Evolutionary conservation across 2,329 filamentous ascomycete species (phyloP).

Genomic region (Leptosphaerulina australis): DNA sequence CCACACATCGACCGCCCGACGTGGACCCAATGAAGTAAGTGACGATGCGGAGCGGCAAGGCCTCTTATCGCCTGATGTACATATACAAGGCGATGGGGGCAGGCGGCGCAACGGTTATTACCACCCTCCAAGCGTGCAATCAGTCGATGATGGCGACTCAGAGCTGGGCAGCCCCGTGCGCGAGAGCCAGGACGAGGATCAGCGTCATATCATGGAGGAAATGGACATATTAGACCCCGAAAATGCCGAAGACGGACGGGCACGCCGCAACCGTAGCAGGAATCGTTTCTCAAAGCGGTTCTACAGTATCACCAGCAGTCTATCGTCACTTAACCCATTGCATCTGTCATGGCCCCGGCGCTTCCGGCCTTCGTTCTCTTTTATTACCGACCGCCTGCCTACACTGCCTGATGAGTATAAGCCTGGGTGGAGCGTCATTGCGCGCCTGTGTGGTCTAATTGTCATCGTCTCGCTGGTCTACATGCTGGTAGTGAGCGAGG

Average conservation of each 20-base stretch:
- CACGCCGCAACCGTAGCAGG: constrained; percentile 34
- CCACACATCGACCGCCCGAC: constrained; percentile 53
- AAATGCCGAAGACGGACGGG: constrained; percentile 37
- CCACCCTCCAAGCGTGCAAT: constrained; percentile 81
- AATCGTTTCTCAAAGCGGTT: constrained; percentile 62
- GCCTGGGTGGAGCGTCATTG: constrained; percentile 69
- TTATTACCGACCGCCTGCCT: constrained; percentile 47
- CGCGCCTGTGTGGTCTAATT: constrained; percentile 74
- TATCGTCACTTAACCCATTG: constrained; percentile 62
- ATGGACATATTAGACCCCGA: constrained; percentile 53
- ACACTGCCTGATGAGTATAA: constrained; percentile 55
- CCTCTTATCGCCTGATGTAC: constrained; percentile 64
- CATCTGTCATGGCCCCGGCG: constrained; percentile 10
- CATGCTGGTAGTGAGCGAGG: constrained; percentile 81
- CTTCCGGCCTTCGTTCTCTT: constrained; percentile 29
- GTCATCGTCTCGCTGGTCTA: constrained; percentile 81
- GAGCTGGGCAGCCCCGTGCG: constrained; percentile 59
- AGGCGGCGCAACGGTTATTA: constrained; percentile 61
- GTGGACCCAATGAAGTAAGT: constrained; percentile 65
- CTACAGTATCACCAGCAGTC: constrained; percentile 60
- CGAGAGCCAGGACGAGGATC: constrained; percentile 59
- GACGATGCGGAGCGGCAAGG: constrained; percentile 78
- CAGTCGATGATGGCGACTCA: constrained; percentile 66
- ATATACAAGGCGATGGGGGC: constrained; percentile 29
- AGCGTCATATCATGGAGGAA: constrained; percentile 85